Percentiles rank a stretch among this genome's conserved stretches.
phyloP scores from a whole-genome alignment of 108 stramenopile genomes.

The Cyclostephanos invisitatus region DNA sequence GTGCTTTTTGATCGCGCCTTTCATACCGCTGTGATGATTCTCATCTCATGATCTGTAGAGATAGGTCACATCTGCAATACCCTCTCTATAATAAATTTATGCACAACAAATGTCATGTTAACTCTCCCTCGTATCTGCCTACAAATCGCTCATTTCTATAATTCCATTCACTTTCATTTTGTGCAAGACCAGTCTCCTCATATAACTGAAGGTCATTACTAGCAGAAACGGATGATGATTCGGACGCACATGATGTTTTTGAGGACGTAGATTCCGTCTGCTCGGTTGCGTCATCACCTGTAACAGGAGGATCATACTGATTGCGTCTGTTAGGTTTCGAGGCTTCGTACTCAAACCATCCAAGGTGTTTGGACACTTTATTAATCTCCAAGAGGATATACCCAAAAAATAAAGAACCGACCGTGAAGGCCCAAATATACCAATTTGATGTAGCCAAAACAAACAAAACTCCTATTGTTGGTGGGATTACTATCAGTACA shows the following conservation, averaged over 20 bases:
- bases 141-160: not conserved
- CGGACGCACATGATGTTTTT: not conserved
- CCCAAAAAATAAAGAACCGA: slow-evolving; percentile 25
- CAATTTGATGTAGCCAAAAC: slow-evolving; percentile 33
- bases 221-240: not conserved
- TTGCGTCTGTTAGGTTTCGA: slow-evolving; percentile 5
- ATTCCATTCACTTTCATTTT: not conserved
- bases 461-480: slow-evolving; percentile 31
- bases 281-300: slow-evolving; percentile 23
- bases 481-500: slow-evolving; percentile 37
- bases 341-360: slow-evolving; percentile 34
- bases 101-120: not conserved
- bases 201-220: not conserved
- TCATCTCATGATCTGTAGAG: too few species aligned
- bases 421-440: slow-evolving; percentile 38
- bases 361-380: slow-evolving; percentile 25
- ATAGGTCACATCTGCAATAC: too few species aligned
- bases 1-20: too few species aligned
- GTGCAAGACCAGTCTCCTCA: not conserved
- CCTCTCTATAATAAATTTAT: not conserved
- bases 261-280: slow-evolving; percentile 2
- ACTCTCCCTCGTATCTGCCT: not conserved
- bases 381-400: slow-evolving; percentile 16
- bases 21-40: too few species aligned
- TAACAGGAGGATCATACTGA: slow-evolving; percentile 10